phyloP scores from a whole-genome alignment of 2,329 filamentous ascomycete genomes.

The Ophiostoma himal-ulmi region DNA sequence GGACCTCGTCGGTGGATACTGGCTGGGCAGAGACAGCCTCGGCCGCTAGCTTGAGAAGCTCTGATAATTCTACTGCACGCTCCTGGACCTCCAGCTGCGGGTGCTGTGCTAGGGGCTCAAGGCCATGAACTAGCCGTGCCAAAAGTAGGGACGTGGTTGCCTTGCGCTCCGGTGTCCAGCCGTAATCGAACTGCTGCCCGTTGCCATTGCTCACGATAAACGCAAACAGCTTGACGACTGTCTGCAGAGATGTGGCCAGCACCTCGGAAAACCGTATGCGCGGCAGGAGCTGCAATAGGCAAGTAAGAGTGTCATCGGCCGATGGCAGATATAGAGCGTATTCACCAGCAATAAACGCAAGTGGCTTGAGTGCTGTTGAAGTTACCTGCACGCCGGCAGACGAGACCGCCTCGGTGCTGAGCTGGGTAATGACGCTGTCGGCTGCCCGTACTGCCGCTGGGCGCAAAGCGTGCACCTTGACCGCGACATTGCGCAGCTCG shows the following conservation, averaged over 20 bases:
- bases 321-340: slow-evolving; percentile 67
- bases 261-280: slow-evolving; percentile 55
- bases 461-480: slow-evolving; percentile 82
- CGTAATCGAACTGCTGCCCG: slow-evolving; percentile 29
- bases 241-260: slow-evolving; percentile 75
- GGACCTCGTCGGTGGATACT: slow-evolving; percentile 45
- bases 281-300: slow-evolving; percentile 63
- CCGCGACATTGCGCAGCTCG: slow-evolving; percentile 83
- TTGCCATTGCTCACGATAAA: slow-evolving; percentile 60
- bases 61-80: slow-evolving; percentile 83
- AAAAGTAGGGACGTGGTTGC: slow-evolving; percentile 70
- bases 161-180: slow-evolving; percentile 70
- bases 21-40: slow-evolving; percentile 71
- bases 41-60: slow-evolving; percentile 77
- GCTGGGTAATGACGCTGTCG: slow-evolving; percentile 63
- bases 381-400: slow-evolving; percentile 47
- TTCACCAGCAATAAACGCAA: slow-evolving; percentile 84
- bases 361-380: slow-evolving; percentile 64
- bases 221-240: slow-evolving; percentile 78
- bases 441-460: slow-evolving; percentile 75
- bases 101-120: slow-evolving; percentile 73
- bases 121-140: slow-evolving; percentile 71
- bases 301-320: slow-evolving; percentile 66
- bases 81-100: slow-evolving; percentile 93
- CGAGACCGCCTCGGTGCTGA: slow-evolving; percentile 46